Percentiles rank a stretch among this genome's conserved stretches.
These are phyloP conservation scores for Hansenula sp. DNA, from an alignment of 1,139 yeast species.

Conservation along the genomic window DNA sequence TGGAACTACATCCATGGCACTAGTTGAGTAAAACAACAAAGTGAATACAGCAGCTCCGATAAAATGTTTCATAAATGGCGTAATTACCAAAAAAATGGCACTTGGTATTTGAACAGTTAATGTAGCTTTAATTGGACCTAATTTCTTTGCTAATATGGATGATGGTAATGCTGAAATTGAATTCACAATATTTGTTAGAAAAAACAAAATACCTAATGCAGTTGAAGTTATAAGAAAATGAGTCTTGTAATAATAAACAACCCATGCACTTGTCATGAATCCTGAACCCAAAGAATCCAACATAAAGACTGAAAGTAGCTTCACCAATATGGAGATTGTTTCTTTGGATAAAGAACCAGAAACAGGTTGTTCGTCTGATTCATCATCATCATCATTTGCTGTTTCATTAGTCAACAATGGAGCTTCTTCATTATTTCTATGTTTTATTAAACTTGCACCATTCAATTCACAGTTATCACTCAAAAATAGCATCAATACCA, in stretches of 20 bases:
- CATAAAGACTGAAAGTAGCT: slow-evolving; percentile 53
- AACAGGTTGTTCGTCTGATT: slow-evolving; percentile 13
- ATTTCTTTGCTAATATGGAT: slow-evolving; percentile 46
- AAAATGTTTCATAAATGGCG: slow-evolving; percentile 36
- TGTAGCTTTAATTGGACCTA: slow-evolving; percentile 81
- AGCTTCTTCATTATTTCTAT: slow-evolving; percentile 15
- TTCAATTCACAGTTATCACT: slow-evolving; percentile 49
- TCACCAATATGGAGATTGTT: slow-evolving; percentile 24
- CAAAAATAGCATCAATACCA: slow-evolving; percentile 48
- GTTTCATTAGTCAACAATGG: slow-evolving; percentile 16
- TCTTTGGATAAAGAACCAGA: slow-evolving; percentile 20
- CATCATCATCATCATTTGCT: slow-evolving; percentile 14
- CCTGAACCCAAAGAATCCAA: slow-evolving; percentile 84
- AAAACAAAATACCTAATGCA: slow-evolving; percentile 48
- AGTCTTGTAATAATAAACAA: slow-evolving; percentile 64
- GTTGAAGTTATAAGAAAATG: slow-evolving; percentile 26
- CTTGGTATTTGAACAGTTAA: slow-evolving; percentile 78
- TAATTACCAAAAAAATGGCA: slow-evolving; percentile 55
- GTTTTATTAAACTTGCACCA: slow-evolving; percentile 16
- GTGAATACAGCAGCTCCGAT: slow-evolving; percentile 23
- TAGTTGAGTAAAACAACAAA: slow-evolving; percentile 34
- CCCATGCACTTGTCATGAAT: slow-evolving; percentile 85
- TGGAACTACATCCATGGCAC: slow-evolving; percentile 89
- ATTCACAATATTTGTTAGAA: slow-evolving; percentile 53
- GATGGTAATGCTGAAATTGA: slow-evolving; percentile 70